These are phyloP conservation scores for Centaurea solstitialis DNA, from an alignment of 129 eudicot species.

Conservation along the genomic window DNA sequence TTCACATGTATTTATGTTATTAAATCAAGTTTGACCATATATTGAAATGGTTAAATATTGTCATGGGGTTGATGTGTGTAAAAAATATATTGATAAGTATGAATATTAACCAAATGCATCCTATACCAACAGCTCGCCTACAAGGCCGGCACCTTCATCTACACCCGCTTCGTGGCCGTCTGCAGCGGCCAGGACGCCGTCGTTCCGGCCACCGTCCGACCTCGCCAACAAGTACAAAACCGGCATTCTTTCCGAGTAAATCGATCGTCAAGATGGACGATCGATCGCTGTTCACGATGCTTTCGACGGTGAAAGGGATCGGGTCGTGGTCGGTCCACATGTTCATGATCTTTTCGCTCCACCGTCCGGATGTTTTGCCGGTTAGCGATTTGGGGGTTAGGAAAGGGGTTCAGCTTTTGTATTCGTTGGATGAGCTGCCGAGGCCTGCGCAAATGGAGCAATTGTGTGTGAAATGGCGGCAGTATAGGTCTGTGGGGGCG, in stretches of 20 bases:
- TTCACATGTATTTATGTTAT: too few species aligned
- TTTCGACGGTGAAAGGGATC: constrained; percentile 95
- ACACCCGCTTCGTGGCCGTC: constrained; percentile 63
- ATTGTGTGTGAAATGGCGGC: constrained; percentile 88
- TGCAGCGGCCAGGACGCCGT: constrained; percentile 79
- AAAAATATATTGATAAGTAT: too few species aligned
- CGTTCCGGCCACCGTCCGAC: constrained; percentile 59
- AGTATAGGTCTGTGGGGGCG: constrained; percentile 83
- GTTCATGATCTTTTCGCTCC: constrained; percentile 94
- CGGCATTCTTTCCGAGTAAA: constrained; percentile 73
- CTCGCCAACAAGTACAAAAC: constrained; percentile 70
- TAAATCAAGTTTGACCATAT: too few species aligned
- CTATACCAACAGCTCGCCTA: constrained; percentile 85
- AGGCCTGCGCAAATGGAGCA: constrained; percentile 94
- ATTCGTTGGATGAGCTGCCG: constrained; percentile 81
- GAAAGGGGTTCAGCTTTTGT: constrained; percentile 80
- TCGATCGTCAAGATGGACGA: constrained; percentile 82
- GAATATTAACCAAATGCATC: constrained; percentile 69
- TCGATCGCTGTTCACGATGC: constrained; percentile 79
- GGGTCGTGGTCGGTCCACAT: constrained; percentile 98
- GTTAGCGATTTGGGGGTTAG: constrained; percentile 89
- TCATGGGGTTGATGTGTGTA: too few species aligned
- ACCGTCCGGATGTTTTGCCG: constrained; percentile 89
- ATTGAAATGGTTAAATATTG: too few species aligned
- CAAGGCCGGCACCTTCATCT: constrained; percentile 84